Base-by-base conservation (phyloP, 352 stramenopile genomes). In the Phytophthora sojae region DNA sequence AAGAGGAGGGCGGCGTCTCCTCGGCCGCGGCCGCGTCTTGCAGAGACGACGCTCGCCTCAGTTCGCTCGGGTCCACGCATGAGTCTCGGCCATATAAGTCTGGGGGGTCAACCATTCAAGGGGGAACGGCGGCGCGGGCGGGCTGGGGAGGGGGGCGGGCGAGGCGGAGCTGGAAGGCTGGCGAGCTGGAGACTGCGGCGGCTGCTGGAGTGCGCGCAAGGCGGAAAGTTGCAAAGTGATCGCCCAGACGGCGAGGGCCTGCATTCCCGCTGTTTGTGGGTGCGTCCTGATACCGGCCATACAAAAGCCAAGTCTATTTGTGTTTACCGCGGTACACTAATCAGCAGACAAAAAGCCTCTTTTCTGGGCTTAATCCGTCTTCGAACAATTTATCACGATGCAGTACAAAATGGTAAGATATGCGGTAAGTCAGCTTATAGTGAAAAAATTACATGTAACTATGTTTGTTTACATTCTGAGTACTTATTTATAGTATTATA, bases 101-200 rank as follows among this genome's bases (percentile, higher is more conserved):
- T 64, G 69, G 55, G 58, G 68, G 72, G 61, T 80, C 72, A 57
- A 71, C 72, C 76, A 83, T 83, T 79, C 76, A 83, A 79, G 57
- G 72, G 67, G 53, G 45, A 51, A 32, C 23, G 14, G 51, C n/a
- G 50, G 23, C 25, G 44, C 25, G 50, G 55, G 44, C 49, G 42
- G 5, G 39, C 35, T 44, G 55, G 30, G 6, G 26, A 30, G 6
- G 2, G 26, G 26, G 26, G 26, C 26, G 26, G 26, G 26, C 6
- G 26, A 47, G 25, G 7, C 12, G 32, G 29, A 21, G 59, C n/a
- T 25, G 45, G 32, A 17, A 58, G 15, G 6, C 51, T 39, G 32
- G 32, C 2, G 9, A 9, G 30, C 30, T 21, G 21, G 21, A 21
- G 26, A 30, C 26, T 30, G 26, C 26, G 26, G 26, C 2, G 26